Evolutionary conservation across 2,329 filamentous ascomycete species (phyloP).

Genomic region (Monilinia fructicola): DNA sequence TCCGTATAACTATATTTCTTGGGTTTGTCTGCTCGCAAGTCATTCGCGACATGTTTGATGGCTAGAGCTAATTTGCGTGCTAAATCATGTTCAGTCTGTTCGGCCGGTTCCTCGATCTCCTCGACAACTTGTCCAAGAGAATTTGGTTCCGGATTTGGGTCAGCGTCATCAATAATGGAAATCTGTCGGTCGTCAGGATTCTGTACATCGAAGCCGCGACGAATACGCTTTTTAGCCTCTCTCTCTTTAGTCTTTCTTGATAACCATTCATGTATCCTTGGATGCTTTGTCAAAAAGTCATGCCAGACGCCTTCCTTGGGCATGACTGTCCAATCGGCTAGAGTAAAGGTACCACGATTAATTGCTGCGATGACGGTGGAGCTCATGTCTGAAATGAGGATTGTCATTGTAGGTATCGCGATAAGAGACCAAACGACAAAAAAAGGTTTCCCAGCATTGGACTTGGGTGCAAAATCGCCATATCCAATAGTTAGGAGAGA

Average conservation of each 20-base stretch:
- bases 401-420: constrained; percentile 69
- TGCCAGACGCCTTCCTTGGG: constrained; percentile 59
- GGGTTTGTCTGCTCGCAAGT: constrained; percentile 48
- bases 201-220: constrained; percentile 38
- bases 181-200: constrained; percentile 39
- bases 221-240: constrained; percentile 47
- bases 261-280: constrained; percentile 45
- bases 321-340: constrained; percentile 66
- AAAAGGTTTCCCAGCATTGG: constrained; percentile 65
- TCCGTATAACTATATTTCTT: constrained; percentile 65
- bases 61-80: constrained; percentile 55
- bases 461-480: constrained; percentile 63
- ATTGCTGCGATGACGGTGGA: constrained; percentile 63
- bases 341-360: constrained; percentile 58
- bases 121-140: constrained; percentile 22
- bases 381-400: constrained; percentile 62
- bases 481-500: constrained; percentile 69
- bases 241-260: constrained; percentile 43
- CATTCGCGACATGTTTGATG: constrained; percentile 56
- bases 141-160: constrained; percentile 17
- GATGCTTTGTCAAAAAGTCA: constrained; percentile 50
- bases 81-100: constrained; percentile 48
- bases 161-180: constrained; percentile 2
- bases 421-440: constrained; percentile 71
- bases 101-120: constrained; percentile 42